A percentile compares a stretch with the other conserved stretches of the same genome.
Conservation (phyloP, 306 rosid species). For the Prunus persica region DNA sequence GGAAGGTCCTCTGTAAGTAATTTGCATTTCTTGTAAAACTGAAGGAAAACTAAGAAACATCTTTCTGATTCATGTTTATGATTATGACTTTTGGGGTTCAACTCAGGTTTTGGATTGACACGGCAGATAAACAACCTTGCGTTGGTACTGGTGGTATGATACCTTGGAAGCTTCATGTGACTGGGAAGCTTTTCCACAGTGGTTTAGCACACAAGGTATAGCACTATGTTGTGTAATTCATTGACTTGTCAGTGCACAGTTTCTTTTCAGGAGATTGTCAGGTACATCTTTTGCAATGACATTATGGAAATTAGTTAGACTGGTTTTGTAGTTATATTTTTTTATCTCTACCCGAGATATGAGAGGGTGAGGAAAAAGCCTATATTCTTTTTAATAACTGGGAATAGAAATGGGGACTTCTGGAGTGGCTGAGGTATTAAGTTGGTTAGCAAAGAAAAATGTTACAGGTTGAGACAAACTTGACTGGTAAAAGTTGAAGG, state of each 20-base stretch:
- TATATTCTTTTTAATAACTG: no score
- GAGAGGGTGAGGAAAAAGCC: neutral
- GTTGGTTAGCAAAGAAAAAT: neutral
- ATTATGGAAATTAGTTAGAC: neutral
- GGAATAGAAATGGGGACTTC: neutral
- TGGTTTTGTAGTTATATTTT: neutral
- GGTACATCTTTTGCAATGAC: neutral
- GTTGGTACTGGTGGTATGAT: conserved; percentile 92
- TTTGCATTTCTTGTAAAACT: conserved; percentile 2
- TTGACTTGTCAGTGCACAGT: neutral
- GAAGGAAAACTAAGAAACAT: neutral
- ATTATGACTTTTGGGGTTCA: conserved; percentile 17
- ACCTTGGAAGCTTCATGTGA: conserved; percentile 83
- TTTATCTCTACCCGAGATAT: neutral
- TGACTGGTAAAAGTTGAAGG: neutral
- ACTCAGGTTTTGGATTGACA: conserved; percentile 83
- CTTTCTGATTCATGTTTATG: conserved; percentile 8
- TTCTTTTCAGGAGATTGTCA: neutral
- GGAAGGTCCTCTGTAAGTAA: conserved; percentile 82
- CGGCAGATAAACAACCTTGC: conserved; percentile 94
- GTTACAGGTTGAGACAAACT: neutral
- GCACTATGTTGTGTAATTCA: neutral
- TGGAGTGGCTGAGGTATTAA: neutral
- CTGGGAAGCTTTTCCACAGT: conserved; percentile 89
- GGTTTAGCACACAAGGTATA: conserved; percentile 86